Percentiles rank a stretch among this genome's conserved stretches.
Conservation (phyloP, 371 early-diverging fungal genomes). For the Gilbertella persicaria region DNA sequence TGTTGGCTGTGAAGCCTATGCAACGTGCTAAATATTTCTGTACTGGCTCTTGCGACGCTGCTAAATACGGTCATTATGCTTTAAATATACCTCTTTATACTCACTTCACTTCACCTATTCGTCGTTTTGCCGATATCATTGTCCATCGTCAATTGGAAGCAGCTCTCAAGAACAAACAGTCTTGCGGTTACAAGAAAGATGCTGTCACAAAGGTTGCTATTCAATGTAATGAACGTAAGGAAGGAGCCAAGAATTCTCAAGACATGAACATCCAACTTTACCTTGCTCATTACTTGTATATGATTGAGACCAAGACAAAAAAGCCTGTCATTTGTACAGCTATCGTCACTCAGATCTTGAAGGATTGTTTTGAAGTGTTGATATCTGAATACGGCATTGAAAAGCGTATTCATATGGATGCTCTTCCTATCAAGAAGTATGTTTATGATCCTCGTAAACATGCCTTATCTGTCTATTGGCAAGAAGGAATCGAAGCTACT, state of each 20-base stretch:
- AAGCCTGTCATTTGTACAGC: slow-evolving; percentile 47
- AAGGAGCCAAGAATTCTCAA: slow-evolving; percentile 80
- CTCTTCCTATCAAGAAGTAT: slow-evolving; percentile 62
- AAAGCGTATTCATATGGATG: slow-evolving; percentile 57
- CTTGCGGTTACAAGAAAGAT: slow-evolving; percentile 50
- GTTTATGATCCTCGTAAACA: slow-evolving; percentile 35
- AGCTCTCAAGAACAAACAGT: slow-evolving; percentile 36
- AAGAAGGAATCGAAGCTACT: slow-evolving; percentile 30
- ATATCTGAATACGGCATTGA: slow-evolving; percentile 77
- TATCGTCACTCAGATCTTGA: slow-evolving; percentile 51
- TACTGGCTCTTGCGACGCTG: slow-evolving; percentile 73
- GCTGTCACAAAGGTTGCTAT: slow-evolving; percentile 56
- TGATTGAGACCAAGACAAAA: slow-evolving; percentile 31
- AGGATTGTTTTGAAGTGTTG: slow-evolving; percentile 69
- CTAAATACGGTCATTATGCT: slow-evolving; percentile 83
- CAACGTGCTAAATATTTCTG: slow-evolving; percentile 95
- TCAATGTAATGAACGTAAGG: slow-evolving; percentile 84
- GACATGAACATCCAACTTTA: slow-evolving; percentile 79
- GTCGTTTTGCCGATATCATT: slow-evolving; percentile 98
- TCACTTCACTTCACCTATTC: slow-evolving; percentile 99
- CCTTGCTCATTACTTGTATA: slow-evolving; percentile 65
- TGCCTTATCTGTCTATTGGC: slow-evolving; percentile 50
- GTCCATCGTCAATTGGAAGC: slow-evolving; percentile 91
- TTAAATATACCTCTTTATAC: slow-evolving; percentile 90
- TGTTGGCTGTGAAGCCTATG: slow-evolving; percentile 86